phyloP scores from a whole-genome alignment of 108 stramenopile species.

The Asterionellopsis glacialis region DNA sequence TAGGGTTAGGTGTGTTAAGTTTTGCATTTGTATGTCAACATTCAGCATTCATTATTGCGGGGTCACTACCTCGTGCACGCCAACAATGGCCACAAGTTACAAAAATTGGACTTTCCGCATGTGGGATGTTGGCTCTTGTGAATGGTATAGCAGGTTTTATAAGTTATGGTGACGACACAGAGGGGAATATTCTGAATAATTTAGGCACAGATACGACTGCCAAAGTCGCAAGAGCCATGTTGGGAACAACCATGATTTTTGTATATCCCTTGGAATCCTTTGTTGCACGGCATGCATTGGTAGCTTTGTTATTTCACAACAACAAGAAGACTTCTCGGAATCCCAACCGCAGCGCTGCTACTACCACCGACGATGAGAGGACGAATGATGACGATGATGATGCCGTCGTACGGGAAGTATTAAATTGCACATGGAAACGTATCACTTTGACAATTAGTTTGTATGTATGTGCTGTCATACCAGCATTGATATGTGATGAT shows the following conservation, averaged over 20 bases:
- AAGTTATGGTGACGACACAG: slow-evolving; percentile 48
- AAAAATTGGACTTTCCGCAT: slow-evolving; percentile 32
- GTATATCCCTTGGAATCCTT: slow-evolving; percentile 78
- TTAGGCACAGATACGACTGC: slow-evolving; percentile 29
- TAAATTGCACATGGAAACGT: slow-evolving; percentile 39
- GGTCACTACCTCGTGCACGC: slow-evolving; percentile 61
- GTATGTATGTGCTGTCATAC: slow-evolving; percentile 61
- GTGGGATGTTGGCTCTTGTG: slow-evolving; percentile 35
- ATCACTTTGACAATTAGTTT: slow-evolving; percentile 57
- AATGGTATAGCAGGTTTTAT: slow-evolving; percentile 60
- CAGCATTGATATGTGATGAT: slow-evolving; percentile 40
- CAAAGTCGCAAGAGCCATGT: slow-evolving; percentile 43
- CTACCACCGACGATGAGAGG: too few relatives aligned
- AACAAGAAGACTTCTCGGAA: neutral
- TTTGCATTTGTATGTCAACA: slow-evolving; percentile 90
- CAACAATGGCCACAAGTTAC: slow-evolving; percentile 68
- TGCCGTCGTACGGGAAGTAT: slow-evolving; percentile 52
- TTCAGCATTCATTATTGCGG: slow-evolving; percentile 85
- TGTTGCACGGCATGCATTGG: slow-evolving; percentile 70
- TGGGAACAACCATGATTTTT: slow-evolving; percentile 73
- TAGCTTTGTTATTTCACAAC: slow-evolving; percentile 69
- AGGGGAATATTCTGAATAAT: slow-evolving; percentile 68
- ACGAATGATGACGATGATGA: slow-evolving; percentile 67
- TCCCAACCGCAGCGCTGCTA: too few relatives aligned
- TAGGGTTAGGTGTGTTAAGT: slow-evolving; percentile 71